These are phyloP conservation scores for Aspergillus tubingensis DNA, from an alignment of 2,329 filamentous ascomycete species.

Conservation along the genomic window DNA sequence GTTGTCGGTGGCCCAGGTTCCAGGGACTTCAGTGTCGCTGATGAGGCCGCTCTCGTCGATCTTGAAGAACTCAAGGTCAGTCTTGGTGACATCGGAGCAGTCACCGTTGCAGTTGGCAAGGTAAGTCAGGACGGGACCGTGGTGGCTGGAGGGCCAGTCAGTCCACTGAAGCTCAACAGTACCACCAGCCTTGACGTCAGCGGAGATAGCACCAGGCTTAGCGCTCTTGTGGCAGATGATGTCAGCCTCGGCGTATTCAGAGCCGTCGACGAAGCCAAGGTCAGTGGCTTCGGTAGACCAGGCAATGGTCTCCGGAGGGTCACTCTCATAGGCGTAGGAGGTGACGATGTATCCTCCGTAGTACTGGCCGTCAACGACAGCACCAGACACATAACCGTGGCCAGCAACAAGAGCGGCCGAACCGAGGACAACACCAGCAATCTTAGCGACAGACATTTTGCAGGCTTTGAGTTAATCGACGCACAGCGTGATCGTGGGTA, in stretches of 20 bases:
- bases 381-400: slow-evolving; percentile 42
- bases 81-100: slow-evolving; percentile 57
- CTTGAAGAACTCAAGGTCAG: slow-evolving; percentile 63
- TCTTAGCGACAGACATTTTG: slow-evolving; percentile 39
- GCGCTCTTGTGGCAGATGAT: slow-evolving; percentile 66
- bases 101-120: slow-evolving; percentile 62
- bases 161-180: slow-evolving; percentile 64
- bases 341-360: slow-evolving; percentile 45
- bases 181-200: slow-evolving; percentile 62
- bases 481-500: slow-evolving; percentile 33
- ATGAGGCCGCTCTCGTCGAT: slow-evolving; percentile 60
- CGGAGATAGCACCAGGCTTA: slow-evolving; percentile 53
- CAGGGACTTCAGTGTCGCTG: slow-evolving; percentile 44
- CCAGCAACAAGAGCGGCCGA: slow-evolving; percentile 41
- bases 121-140: slow-evolving; percentile 66
- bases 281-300: slow-evolving; percentile 58
- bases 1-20: slow-evolving; percentile 59
- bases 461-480: slow-evolving; percentile 22
- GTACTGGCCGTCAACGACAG: slow-evolving; percentile 38
- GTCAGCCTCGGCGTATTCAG: slow-evolving; percentile 50
- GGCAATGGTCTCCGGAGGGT: slow-evolving; percentile 51
- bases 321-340: slow-evolving; percentile 36
- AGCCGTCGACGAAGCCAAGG: slow-evolving; percentile 55
- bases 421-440: slow-evolving; percentile 35
- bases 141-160: slow-evolving; percentile 65